Conservation (phyloP, 164 flowering plant species). For the Kalanchoe fedtschenkoi region DNA sequence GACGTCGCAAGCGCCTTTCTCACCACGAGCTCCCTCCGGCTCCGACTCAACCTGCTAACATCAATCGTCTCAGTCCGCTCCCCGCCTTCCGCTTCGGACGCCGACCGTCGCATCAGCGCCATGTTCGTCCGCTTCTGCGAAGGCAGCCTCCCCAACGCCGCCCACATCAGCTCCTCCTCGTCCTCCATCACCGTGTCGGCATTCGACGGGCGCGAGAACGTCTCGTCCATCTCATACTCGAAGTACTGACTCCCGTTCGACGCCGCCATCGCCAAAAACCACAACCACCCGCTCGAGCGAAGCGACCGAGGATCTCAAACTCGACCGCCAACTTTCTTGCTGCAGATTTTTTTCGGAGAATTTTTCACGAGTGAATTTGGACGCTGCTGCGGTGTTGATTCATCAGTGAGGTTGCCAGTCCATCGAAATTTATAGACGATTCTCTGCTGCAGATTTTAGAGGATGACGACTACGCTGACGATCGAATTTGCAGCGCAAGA, state of each 20-base stretch:
- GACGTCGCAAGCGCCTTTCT: conserved; percentile 60
- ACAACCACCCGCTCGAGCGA: too few relatives aligned
- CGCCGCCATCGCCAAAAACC: too few relatives aligned
- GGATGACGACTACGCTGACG: too few relatives aligned
- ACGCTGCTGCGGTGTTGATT: too few relatives aligned
- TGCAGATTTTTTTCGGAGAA: too few relatives aligned
- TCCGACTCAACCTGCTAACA: conserved; percentile 52
- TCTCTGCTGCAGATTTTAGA: too few relatives aligned
- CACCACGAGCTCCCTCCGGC: conserved; percentile 46
- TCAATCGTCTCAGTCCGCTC: conserved; percentile 37
- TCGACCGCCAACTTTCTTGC: too few relatives aligned
- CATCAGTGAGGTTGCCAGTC: too few relatives aligned
- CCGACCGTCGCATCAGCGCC: conserved; percentile 33
- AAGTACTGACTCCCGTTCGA: conserved; percentile 5
- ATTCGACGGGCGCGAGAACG: conserved; percentile 38
- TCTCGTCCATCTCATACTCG: conserved; percentile 1
- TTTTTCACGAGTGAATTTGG: too few relatives aligned
- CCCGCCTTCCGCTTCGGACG: conserved; percentile 14
- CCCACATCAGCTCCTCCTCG: conserved; percentile 73
- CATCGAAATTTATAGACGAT: too few relatives aligned
- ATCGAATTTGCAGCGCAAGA: too few relatives aligned
- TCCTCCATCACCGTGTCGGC: conserved; percentile 49
- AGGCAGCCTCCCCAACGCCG: conserved; percentile 62
- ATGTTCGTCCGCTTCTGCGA: conserved; percentile 35
- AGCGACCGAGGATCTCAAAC: too few relatives aligned